These are phyloP conservation scores for Sphaerulina vaccinii DNA, from an alignment of 2,329 filamentous ascomycete species.

Conservation along the genomic window DNA sequence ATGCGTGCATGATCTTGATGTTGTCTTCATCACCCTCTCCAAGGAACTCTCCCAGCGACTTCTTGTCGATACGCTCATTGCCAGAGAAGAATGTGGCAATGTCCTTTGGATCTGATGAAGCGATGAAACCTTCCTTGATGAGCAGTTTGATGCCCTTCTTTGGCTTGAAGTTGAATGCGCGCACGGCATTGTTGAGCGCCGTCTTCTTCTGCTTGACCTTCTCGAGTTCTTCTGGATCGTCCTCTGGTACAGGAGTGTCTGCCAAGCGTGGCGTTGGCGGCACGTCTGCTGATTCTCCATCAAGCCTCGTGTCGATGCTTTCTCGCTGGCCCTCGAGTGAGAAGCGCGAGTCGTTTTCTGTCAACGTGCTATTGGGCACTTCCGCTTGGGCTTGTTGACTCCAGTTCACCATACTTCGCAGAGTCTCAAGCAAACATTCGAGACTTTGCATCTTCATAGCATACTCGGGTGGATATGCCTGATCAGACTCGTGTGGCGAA, in stretches of 20 bases:
- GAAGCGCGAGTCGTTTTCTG: conserved; percentile 46
- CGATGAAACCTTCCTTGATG: conserved; percentile 81
- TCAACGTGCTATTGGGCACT: conserved; percentile 43
- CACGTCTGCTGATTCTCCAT: conserved; percentile 11
- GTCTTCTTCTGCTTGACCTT: conserved; percentile 93
- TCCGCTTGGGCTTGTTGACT: conserved; percentile 65
- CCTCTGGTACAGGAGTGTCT: conserved; percentile 58
- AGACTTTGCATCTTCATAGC: conserved; percentile 85
- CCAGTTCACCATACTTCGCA: conserved; percentile 92
- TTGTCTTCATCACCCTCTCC: conserved; percentile 92
- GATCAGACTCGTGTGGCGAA: conserved; percentile 51
- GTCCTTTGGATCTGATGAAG: conserved; percentile 72
- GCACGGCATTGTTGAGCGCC: conserved; percentile 81
- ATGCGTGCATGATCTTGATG: conserved; percentile 97
- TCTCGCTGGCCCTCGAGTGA: conserved; percentile 64
- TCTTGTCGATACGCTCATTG: conserved; percentile 85
- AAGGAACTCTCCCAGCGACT: conserved; percentile 87
- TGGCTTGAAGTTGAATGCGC: conserved; percentile 96
- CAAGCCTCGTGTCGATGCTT: conserved; percentile 68
- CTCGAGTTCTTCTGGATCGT: conserved; percentile 92
- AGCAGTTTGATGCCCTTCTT: conserved; percentile 88
- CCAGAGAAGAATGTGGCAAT: conserved; percentile 79
- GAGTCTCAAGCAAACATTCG: conserved; percentile 81
- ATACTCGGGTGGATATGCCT: conserved; percentile 82
- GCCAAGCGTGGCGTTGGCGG: conserved; percentile 42